Percentiles rank a stretch among this genome's conserved stretches.
Evolutionary conservation across 2,329 filamentous ascomycete species (phyloP).

Genomic region (Curvularia sp.): DNA sequence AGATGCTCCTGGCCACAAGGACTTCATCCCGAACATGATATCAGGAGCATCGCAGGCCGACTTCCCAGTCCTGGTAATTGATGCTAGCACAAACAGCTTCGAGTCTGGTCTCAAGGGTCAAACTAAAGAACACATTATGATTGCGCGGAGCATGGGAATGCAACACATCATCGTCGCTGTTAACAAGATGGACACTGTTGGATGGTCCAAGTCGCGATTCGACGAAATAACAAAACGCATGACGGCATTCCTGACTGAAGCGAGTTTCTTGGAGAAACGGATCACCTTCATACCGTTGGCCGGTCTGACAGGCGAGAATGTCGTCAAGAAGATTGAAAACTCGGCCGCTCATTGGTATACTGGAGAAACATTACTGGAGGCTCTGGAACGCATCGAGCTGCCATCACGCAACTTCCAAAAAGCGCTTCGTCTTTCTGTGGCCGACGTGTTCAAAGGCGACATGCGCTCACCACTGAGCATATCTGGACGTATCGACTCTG

Average conservation of each 20-base stretch:
- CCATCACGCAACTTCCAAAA: slow-evolving; percentile 74
- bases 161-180: slow-evolving; percentile 87
- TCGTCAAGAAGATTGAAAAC: slow-evolving; percentile 67
- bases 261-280: slow-evolving; percentile 82
- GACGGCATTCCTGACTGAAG: slow-evolving; percentile 78
- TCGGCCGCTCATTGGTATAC: slow-evolving; percentile 74
- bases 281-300: slow-evolving; percentile 89
- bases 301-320: slow-evolving; percentile 87
- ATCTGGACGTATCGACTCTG: slow-evolving; percentile 84
- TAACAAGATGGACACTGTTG: slow-evolving; percentile 91
- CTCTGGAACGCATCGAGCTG: slow-evolving; percentile 83
- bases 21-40: slow-evolving; percentile 99
- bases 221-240: slow-evolving; percentile 86
- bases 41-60: slow-evolving; percentile 95
- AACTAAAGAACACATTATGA: slow-evolving; percentile 89
- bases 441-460: slow-evolving; percentile 83
- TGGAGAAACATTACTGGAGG: slow-evolving; percentile 79
- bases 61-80: slow-evolving; percentile 92
- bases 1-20: slow-evolving; percentile 90
- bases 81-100: slow-evolving; percentile 88
- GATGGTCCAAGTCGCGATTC: slow-evolving; percentile 84
- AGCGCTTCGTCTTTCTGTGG: slow-evolving; percentile 84
- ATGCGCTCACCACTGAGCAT: slow-evolving; percentile 83
- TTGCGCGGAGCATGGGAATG: slow-evolving; percentile 90
- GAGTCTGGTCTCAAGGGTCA: slow-evolving; percentile 93